Evolutionary conservation across 306 rosid genomes (phyloP).

Genomic region (Medicago arabica): DNA sequence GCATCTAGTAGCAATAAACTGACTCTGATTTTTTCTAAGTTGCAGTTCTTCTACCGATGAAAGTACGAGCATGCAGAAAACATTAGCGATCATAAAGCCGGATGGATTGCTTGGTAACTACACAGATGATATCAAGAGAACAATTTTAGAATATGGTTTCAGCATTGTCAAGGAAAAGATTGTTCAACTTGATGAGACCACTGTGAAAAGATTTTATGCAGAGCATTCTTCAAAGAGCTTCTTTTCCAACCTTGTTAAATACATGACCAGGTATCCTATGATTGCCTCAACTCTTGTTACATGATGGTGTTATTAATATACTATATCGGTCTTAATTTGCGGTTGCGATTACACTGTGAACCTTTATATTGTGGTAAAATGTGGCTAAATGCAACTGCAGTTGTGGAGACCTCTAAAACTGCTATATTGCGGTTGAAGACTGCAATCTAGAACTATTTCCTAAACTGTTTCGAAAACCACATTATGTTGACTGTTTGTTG

Average conservation of each 20-base stretch:
- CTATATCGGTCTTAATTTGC: neutral
- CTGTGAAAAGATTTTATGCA: constrained; percentile 64
- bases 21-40: constrained; percentile 26
- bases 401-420: neutral
- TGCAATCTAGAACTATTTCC: neutral
- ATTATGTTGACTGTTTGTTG: too few relatives aligned
- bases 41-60: constrained; percentile 56
- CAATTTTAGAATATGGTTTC: constrained; percentile 65
- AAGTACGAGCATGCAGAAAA: constrained; percentile 50
- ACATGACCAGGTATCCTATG: constrained; percentile 80
- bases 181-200: constrained; percentile 66
- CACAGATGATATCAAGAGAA: constrained; percentile 63
- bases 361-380: neutral
- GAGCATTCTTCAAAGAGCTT: constrained; percentile 78
- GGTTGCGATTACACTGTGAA: neutral
- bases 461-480: too few relatives aligned
- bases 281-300: constrained; percentile 5
- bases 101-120: constrained; percentile 77
- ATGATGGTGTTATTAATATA: constrained; percentile 17
- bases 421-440: neutral
- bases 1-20: neutral
- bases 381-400: neutral
- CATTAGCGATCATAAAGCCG: constrained; percentile 84
- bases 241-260: constrained; percentile 65
- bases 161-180: constrained; percentile 55